These are phyloP conservation scores for Theileria parva DNA, from an alignment of 169 alveolate genomes.

Conservation along the genomic window DNA sequence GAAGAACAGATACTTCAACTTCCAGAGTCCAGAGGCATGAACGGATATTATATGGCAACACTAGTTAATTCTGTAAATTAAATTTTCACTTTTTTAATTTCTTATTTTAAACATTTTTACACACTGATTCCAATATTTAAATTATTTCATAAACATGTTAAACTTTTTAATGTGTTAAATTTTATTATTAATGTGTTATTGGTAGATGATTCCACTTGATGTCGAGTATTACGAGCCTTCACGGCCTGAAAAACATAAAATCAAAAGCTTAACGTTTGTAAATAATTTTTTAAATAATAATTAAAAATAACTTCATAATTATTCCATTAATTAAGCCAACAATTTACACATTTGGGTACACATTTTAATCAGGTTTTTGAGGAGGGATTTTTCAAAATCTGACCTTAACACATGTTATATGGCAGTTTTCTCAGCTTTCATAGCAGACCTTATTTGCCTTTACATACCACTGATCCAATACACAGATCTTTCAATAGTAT, in stretches of 20 bases:
- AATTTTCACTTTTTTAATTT: too few species aligned
- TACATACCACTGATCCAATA: slow-evolving; percentile 31
- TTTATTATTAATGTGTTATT: background rate
- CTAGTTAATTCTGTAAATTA: slow-evolving; percentile 35
- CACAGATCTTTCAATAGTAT: slow-evolving; percentile 42
- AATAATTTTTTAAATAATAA: background rate
- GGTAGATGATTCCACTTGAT: slow-evolving; percentile 12
- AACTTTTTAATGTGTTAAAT: too few species aligned
- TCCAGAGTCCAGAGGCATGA: slow-evolving; percentile 91
- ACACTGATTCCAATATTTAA: too few species aligned
- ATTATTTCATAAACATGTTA: too few species aligned
- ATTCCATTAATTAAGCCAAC: background rate
- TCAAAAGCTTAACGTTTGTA: slow-evolving; percentile 2
- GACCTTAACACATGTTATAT: slow-evolving; percentile 23
- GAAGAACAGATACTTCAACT: slow-evolving; percentile 84
- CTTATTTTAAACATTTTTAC: too few species aligned
- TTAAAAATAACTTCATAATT: background rate
- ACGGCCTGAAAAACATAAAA: background rate
- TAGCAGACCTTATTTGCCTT: slow-evolving; percentile 24
- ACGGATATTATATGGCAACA: slow-evolving; percentile 90
- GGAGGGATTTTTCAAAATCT: slow-evolving; percentile 11
- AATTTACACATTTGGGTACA: background rate
- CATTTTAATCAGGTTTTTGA: background rate
- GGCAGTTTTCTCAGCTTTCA: slow-evolving; percentile 31
- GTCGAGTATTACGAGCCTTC: background rate